Base-by-base conservation (phyloP, 345 rosid genomes). In the Populus ilicifolia region DNA sequence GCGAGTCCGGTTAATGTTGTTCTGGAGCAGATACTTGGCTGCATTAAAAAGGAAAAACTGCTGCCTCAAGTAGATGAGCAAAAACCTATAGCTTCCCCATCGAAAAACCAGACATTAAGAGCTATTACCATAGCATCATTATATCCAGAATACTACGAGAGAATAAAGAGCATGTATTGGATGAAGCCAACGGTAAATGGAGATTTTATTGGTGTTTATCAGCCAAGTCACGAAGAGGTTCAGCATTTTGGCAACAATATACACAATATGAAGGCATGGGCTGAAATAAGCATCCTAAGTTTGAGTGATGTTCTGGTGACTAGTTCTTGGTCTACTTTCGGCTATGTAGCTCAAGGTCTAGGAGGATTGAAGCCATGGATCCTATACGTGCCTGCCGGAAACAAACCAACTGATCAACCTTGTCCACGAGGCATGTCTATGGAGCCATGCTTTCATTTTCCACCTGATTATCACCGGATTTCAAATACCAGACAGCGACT, bases 301-400 rank as follows among this genome's bases (percentile, higher is more conserved):
- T 48, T 80, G 17, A 69, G 79, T 65, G 75, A 80, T 70, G 79
- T 70, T n/a, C 44, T 80, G 67, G 72, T 80, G 35, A 80, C 83
- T 7, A 80, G 76, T 36, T 17, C 72, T 1, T 64, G 70, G 83
- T 80, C 83, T 17, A 80, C 83, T 30, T 80, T 80, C 41, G 79
- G 83, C 21, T 80, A 80, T 27, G 69, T 80, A 16, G 79, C 79
- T 65, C 83, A 80, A 54, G 83, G 83, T 11, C 77, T 80, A 5
- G 79, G 83, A 64, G 83, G 74, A 17, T 12, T 73, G 54, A 80
- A 25, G 56, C 79, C 83, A 18, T 72, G 83, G 83, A 72, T 80
- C 44, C 80, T 76, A 2, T 23, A 76, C 20, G 46, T 39, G 52
- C 72, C 72, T 39, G 17, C 44, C 17, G 18, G 30, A 20, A 18